A percentile compares a stretch with the other conserved stretches of the same genome.
These are phyloP conservation scores for Mycena latifolia DNA, from an alignment of 768 basidiomycete genomes.

Conservation along the genomic window DNA sequence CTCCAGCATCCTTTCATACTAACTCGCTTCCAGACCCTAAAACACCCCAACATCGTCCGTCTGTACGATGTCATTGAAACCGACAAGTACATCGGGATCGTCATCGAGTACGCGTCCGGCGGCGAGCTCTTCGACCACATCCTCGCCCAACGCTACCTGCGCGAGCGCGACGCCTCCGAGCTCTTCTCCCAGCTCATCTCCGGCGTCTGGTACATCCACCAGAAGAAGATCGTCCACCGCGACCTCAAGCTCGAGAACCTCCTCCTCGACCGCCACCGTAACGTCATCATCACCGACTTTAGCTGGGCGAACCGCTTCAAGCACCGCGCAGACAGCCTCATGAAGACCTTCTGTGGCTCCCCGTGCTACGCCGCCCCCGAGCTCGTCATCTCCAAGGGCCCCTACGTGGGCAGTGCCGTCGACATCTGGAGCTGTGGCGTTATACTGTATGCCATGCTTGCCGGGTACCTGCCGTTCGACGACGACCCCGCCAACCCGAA, in stretches of 20 bases:
- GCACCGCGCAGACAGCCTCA: slow-evolving; percentile 91
- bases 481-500: slow-evolving; percentile 99
- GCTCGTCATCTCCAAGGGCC: slow-evolving; percentile 95
- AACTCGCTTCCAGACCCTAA: slow-evolving; percentile 74
- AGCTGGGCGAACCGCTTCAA: slow-evolving; percentile 99
- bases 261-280: slow-evolving; percentile 95
- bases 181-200: slow-evolving; percentile 98
- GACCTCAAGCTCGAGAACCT: slow-evolving; percentile 99
- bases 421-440: slow-evolving; percentile 99
- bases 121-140: slow-evolving; percentile 99
- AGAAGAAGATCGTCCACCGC: slow-evolving; percentile 99
- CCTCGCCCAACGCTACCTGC: slow-evolving; percentile 95
- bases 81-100: slow-evolving; percentile 99
- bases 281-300: slow-evolving; percentile 99
- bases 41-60: slow-evolving; percentile 98
- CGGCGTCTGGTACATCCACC: slow-evolving; percentile 88
- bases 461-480: slow-evolving; percentile 98
- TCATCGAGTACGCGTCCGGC: slow-evolving; percentile 97
- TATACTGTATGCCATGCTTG: slow-evolving; percentile 96
- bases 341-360: slow-evolving; percentile 98
- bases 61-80: slow-evolving; percentile 99
- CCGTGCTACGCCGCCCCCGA: slow-evolving; percentile 99
- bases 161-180: slow-evolving; percentile 93
- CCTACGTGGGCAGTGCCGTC: slow-evolving; percentile 97
- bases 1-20: too few species aligned